phyloP scores from a whole-genome alignment of 2,329 filamentous ascomycete genomes.

The Geosmithia flava region DNA sequence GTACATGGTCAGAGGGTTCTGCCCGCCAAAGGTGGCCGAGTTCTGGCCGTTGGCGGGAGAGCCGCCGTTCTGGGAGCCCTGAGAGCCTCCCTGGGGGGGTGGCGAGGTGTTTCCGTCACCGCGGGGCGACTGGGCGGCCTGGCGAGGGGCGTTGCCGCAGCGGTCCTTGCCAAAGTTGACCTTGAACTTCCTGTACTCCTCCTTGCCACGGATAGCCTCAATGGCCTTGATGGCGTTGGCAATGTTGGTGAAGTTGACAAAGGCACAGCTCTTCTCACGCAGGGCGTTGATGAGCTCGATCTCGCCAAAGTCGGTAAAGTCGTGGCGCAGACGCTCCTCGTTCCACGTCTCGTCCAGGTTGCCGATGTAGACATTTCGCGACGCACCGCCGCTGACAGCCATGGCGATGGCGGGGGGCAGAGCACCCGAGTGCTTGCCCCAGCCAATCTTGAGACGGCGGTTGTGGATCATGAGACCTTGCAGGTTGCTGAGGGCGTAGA shows the following conservation, averaged over 20 bases:
- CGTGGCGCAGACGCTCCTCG: conserved; percentile 87
- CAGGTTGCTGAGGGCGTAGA: conserved; percentile 94
- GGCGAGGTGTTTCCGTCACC: conserved; percentile 48
- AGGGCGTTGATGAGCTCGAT: conserved; percentile 96
- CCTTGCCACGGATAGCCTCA: conserved; percentile 84
- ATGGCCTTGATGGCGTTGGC: conserved; percentile 99
- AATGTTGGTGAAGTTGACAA: conserved; percentile 99
- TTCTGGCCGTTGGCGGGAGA: conserved; percentile 44
- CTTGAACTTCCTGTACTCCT: conserved; percentile 98
- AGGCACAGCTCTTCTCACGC: conserved; percentile 97
- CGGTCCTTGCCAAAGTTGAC: conserved; percentile 99
- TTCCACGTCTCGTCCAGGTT: conserved; percentile 97
- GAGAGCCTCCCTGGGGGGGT: conserved; percentile 37
- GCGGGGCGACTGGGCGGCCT: conserved; percentile 62
- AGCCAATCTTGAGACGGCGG: conserved; percentile 92
- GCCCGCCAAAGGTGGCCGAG: conserved; percentile 65
- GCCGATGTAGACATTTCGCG: conserved; percentile 96
- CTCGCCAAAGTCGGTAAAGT: conserved; percentile 95
- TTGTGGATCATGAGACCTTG: conserved; percentile 99
- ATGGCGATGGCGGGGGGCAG: conserved; percentile 91
- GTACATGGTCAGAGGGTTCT: conserved; percentile 86
- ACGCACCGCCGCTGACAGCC: conserved; percentile 90
- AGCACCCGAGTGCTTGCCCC: conserved; percentile 97
- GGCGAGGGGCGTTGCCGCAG: conserved; percentile 90
- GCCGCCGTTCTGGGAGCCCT: conserved; percentile 47